phyloP scores from a whole-genome alignment of 2,329 filamentous ascomycete species.

The Penicillium palitans region DNA sequence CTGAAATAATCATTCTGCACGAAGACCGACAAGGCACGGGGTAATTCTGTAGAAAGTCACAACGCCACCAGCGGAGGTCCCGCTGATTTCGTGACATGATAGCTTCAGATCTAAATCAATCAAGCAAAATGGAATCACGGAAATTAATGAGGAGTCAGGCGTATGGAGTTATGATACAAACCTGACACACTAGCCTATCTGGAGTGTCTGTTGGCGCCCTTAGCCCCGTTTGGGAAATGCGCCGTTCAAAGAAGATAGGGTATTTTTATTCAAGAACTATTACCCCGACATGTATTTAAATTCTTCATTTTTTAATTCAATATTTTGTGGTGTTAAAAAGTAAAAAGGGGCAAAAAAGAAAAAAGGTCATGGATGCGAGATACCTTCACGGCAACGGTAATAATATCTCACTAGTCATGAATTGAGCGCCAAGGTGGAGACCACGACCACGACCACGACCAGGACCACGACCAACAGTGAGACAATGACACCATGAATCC shows the following conservation, averaged over 20 bases:
- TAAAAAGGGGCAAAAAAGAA: too few species aligned
- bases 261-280: neutral
- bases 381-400: neutral
- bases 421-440: neutral
- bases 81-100: neutral
- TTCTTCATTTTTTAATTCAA: too few species aligned
- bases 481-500: neutral
- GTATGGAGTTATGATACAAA: neutral
- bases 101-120: neutral
- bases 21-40: neutral
- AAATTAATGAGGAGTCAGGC: neutral
- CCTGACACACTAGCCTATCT: neutral
- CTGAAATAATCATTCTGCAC: neutral
- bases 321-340: too few species aligned
- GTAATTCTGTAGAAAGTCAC: neutral
- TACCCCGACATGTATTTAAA: neutral
- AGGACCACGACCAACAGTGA: neutral
- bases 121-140: neutral
- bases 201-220: constrained; percentile 5
- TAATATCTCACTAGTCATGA: neutral
- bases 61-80: constrained; percentile 2
- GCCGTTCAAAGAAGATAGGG: too few species aligned
- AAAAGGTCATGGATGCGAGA: too few species aligned
- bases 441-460: neutral
- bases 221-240: neutral